phyloP scores from a whole-genome alignment of 2,329 filamentous ascomycete genomes.

The Fusarium caatingaense region DNA sequence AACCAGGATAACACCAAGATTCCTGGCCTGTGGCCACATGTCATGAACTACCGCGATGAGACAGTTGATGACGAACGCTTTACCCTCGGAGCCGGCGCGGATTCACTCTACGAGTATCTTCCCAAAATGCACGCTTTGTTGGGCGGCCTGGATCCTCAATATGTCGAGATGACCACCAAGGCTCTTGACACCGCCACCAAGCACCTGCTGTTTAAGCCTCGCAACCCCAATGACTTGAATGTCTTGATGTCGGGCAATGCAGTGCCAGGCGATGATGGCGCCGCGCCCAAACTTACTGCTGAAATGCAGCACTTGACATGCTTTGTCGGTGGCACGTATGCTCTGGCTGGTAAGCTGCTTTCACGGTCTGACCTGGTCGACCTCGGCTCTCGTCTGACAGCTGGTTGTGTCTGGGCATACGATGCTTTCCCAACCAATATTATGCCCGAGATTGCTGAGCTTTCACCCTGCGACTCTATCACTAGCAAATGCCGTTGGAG shows the following conservation, averaged over 20 bases:
- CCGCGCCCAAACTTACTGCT: conserved; percentile 46
- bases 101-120: conserved; percentile 69
- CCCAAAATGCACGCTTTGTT: conserved; percentile 71
- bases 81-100: conserved; percentile 58
- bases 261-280: conserved; percentile 44
- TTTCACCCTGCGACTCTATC: conserved; percentile 52
- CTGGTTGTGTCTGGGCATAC: conserved; percentile 68
- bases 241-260: conserved; percentile 68
- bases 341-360: conserved; percentile 72
- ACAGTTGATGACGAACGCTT: conserved; percentile 55
- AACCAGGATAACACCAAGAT: conserved; percentile 74
- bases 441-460: conserved; percentile 63
- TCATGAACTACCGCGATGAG: conserved; percentile 70
- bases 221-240: conserved; percentile 68
- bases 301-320: conserved; percentile 72
- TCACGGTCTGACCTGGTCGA: conserved; percentile 58
- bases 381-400: conserved; percentile 60
- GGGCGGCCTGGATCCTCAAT: conserved; percentile 71
- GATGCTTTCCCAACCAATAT: conserved; percentile 61
- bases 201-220: conserved; percentile 75
- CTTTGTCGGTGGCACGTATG: conserved; percentile 78
- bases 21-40: conserved; percentile 78
- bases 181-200: conserved; percentile 71
- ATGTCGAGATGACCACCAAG: conserved; percentile 72
- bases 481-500: conserved; percentile 53